Evolutionary conservation across 31 red algal genomes (phyloP).

Genomic region (Asparagopsis taxiformis): DNA sequence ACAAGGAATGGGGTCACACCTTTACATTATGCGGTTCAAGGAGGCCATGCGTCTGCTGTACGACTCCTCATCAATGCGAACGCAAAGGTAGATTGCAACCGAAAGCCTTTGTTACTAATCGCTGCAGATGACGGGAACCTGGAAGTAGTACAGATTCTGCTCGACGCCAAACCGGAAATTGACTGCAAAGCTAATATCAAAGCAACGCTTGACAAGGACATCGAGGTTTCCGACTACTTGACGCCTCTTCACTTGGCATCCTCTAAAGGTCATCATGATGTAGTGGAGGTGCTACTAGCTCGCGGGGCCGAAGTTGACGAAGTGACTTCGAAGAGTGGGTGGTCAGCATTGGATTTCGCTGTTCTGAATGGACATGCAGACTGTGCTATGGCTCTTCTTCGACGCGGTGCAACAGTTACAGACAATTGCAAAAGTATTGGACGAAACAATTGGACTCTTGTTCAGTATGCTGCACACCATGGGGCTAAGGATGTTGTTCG

Average conservation of each 20-base stretch:
- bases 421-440: constrained; percentile 73
- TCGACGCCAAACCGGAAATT: constrained; percentile 67
- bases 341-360: constrained; percentile 92
- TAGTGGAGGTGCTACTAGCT: constrained; percentile 76
- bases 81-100: constrained; percentile 56
- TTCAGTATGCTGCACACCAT: constrained; percentile 87
- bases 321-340: constrained; percentile 71
- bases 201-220: constrained; percentile 76
- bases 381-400: constrained; percentile 67
- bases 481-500: constrained; percentile 88
- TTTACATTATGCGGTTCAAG: constrained; percentile 88
- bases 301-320: constrained; percentile 76
- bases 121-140: constrained; percentile 85
- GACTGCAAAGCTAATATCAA: constrained; percentile 82
- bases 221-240: constrained; percentile 77
- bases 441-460: constrained; percentile 76
- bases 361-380: constrained; percentile 85
- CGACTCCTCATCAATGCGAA: constrained; percentile 60
- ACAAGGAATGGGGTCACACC: constrained; percentile 76
- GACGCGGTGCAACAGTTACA: constrained; percentile 72
- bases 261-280: constrained; percentile 80
- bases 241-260: constrained; percentile 86
- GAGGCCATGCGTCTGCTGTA: constrained; percentile 66
- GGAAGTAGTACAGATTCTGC: constrained; percentile 73
- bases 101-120: constrained; percentile 85